phyloP scores from a whole-genome alignment of 2,329 filamentous ascomycete species.

The Graphilbum fragrans region DNA sequence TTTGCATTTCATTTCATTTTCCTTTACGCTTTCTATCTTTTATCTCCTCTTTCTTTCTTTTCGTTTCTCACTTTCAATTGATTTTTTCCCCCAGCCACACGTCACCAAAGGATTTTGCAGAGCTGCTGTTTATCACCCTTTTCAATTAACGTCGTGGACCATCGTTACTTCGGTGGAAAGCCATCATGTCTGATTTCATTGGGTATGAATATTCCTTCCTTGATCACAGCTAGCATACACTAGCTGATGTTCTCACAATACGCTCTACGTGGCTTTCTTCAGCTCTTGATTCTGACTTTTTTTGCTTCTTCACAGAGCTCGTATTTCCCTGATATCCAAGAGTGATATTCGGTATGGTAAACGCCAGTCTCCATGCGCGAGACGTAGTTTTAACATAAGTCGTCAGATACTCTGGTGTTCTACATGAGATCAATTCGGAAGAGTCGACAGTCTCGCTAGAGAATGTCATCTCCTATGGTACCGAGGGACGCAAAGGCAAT shows the following conservation, averaged over 20 bases:
- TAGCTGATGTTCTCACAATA: too few species aligned
- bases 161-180: too few species aligned
- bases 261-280: too few species aligned
- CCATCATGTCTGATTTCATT: conserved; percentile 8
- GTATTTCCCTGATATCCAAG: conserved; percentile 12
- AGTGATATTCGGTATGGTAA: conserved; percentile 10
- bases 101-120: not conserved
- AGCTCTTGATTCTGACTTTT: too few species aligned
- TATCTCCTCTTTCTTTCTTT: not conserved
- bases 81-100: not conserved
- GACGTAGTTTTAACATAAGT: not conserved
- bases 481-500: conserved; percentile 73
- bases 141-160: not conserved
- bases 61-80: conserved; percentile 1
- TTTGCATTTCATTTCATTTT: not conserved
- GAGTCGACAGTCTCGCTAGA: conserved; percentile 93
- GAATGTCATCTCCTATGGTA: conserved; percentile 89
- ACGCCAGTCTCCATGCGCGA: not conserved
- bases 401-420: conserved; percentile 77
- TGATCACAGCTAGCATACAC: too few species aligned
- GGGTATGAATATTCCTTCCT: too few species aligned
- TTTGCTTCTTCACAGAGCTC: conserved; percentile 4
- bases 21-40: not conserved
- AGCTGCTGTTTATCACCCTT: not conserved
- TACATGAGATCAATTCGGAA: conserved; percentile 97